Percentiles rank a stretch among this genome's conserved stretches.
phyloP scores from a whole-genome alignment of 2,329 filamentous ascomycete species.

The Scopulariopsis brevicaulis region DNA sequence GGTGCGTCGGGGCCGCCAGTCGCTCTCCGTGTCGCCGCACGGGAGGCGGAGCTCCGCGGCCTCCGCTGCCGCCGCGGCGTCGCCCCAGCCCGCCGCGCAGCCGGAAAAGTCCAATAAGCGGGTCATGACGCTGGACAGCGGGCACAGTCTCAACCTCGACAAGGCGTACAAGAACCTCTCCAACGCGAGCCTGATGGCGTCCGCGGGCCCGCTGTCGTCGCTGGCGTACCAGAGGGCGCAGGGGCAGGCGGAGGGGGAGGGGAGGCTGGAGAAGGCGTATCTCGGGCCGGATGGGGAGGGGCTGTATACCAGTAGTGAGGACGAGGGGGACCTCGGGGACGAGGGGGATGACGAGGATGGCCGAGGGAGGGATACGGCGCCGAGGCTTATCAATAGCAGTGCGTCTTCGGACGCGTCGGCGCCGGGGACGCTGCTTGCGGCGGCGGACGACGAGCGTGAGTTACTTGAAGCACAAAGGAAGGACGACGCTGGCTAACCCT shows the following conservation, averaged over 20 bases:
- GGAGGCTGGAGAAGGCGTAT: conserved; percentile 58
- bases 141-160: conserved; percentile 53
- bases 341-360: conserved; percentile 49
- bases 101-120: conserved; percentile 20
- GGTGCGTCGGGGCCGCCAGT: conserved; percentile 28
- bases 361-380: conserved; percentile 40
- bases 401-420: conserved; percentile 20
- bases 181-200: conserved; percentile 55
- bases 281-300: conserved; percentile 54
- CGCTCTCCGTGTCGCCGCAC: conserved; percentile 35
- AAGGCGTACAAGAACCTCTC: conserved; percentile 61
- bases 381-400: conserved; percentile 16
- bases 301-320: conserved; percentile 48
- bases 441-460: conserved; percentile 70
- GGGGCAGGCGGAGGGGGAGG: conserved; percentile 28
- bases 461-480: conserved; percentile 9
- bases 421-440: conserved; percentile 54
- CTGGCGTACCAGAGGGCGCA: conserved; percentile 44
- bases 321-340: conserved; percentile 52
- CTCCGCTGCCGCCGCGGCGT: conserved; percentile 29
- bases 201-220: conserved; percentile 50
- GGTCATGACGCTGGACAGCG: conserved; percentile 44
- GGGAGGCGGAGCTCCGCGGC: conserved; percentile 25
- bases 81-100: conserved; percentile 16
- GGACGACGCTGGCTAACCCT: conserved; percentile 11